Base-by-base conservation (phyloP, 2,329 filamentous ascomycete genomes). In the Alternaria ethzedia region DNA sequence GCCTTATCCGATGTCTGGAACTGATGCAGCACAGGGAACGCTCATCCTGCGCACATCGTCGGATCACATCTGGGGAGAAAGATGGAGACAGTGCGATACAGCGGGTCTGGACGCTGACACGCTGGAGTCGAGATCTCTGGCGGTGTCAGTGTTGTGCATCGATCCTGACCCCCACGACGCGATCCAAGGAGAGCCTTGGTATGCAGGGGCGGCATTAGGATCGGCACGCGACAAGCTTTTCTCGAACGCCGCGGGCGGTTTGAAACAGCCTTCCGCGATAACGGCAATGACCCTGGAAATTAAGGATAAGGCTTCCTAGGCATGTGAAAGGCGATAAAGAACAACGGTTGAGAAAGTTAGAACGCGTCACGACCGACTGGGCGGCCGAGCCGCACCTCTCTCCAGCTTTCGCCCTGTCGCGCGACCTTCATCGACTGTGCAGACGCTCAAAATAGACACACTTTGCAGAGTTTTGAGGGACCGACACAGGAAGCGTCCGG, bases 121-220 rank as follows among this genome's bases (percentile, higher is more conserved):
- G 49, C 41, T 57, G 54, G 46, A 58, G 65, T 57, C 41, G 21
- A 46, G 51, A 63, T 41, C 17, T 32, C 30, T 36, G 12, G 50
- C 50, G 55, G 6, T 59, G 57, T 41, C 36, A 41, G 57, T 52
- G 57, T 54, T 49, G 43, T 30, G 44, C 44, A 51, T 55, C 44
- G 51, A 56, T 63, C 45, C 32, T 25, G 45, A 55, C 54, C 64
- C 64, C 64, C 64, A 64, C 61, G 64, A 57, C 57, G 30, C 50
- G 52, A 65, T 58, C 44, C 63, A 57, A 50, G 45, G 47, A 30
- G 23, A 15, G 49, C 20, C 44, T 59, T 51, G 54, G 57, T 51
- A 66, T 66, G 63, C 63, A 68, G 66, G 63, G 64, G 61, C 58
- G 51, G 59, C 59, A 58, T 63, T 64, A 51, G 58, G 66, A 66